Conservation (phyloP, 1,284 basidiomycete species). For the Microbotryomycetes sp. region DNA sequence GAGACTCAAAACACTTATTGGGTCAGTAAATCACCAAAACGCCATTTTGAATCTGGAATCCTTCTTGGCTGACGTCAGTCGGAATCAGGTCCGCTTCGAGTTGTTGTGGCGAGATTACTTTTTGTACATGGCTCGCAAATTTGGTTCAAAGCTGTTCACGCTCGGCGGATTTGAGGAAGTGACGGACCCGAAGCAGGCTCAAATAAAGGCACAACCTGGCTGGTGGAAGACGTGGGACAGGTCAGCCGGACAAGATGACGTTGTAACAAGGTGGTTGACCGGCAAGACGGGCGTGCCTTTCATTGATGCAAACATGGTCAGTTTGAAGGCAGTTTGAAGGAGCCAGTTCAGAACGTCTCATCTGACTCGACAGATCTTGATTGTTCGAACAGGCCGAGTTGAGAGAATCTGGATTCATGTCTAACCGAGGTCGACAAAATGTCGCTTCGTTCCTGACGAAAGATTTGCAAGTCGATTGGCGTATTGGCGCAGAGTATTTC, state of each 20-base stretch:
- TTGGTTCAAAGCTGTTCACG: conserved; percentile 43
- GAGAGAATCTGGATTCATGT: conserved; percentile 49
- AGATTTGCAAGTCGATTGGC: conserved; percentile 50
- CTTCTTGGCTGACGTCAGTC: too few relatives aligned
- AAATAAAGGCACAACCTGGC: conserved; percentile 33
- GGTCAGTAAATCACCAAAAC: too few relatives aligned
- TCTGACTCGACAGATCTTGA: too few relatives aligned
- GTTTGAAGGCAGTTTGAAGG: too few relatives aligned
- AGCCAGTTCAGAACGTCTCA: too few relatives aligned
- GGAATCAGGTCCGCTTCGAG: conserved; percentile 45
- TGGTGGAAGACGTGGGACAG: conserved; percentile 35
- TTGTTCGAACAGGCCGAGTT: conserved; percentile 42
- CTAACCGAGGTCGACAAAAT: conserved; percentile 52
- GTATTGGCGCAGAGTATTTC: conserved; percentile 52
- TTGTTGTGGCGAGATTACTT: conserved; percentile 53
- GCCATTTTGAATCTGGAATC: not conserved
- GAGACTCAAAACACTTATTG: conserved; percentile 45
- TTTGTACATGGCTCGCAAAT: conserved; percentile 44
- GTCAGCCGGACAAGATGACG: conserved; percentile 24
- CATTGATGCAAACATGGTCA: conserved; percentile 50
- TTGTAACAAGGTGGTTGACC: conserved; percentile 45
- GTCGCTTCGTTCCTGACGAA: conserved; percentile 51
- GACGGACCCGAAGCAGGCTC: conserved; percentile 43
- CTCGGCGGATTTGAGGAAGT: conserved; percentile 45
- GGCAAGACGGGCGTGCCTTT: conserved; percentile 51